A percentile compares a stretch with the other conserved stretches of the same genome.
phyloP scores from a whole-genome alignment of 345 rosid species.

The Eucalyptus guilfoylei region DNA sequence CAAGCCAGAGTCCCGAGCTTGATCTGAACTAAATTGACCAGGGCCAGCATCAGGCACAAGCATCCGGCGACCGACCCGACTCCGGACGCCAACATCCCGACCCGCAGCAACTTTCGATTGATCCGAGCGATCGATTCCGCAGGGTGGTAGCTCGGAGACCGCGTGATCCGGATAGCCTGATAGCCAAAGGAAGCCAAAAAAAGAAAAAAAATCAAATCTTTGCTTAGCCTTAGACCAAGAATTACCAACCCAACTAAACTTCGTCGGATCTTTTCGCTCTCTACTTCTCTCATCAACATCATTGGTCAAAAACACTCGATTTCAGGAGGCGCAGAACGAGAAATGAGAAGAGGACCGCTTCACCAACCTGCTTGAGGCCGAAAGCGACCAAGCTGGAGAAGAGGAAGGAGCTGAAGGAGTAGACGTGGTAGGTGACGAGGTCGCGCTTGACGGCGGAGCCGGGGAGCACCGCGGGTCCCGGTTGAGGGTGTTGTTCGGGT shows the following conservation, averaged over 20 bases:
- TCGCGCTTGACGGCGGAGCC: slow-evolving; percentile 28
- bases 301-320: neutral
- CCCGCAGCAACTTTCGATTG: slow-evolving; percentile 43
- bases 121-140: slow-evolving; percentile 16
- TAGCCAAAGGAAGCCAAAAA: neutral
- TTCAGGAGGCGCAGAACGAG: neutral
- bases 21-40: slow-evolving; percentile 65
- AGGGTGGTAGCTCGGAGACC: neutral
- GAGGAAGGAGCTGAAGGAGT: slow-evolving; percentile 70
- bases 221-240: neutral
- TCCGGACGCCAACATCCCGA: slow-evolving; percentile 69
- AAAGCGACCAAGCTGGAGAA: slow-evolving; percentile 79
- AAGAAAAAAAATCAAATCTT: neutral
- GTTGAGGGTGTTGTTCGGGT: slow-evolving; percentile 32
- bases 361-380: slow-evolving; percentile 43
- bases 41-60: slow-evolving; percentile 59
- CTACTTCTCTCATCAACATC: neutral
- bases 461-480: slow-evolving; percentile 32
- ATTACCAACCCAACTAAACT: neutral
- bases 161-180: slow-evolving; percentile 42
- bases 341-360: neutral
- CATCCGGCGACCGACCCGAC: slow-evolving; percentile 67
- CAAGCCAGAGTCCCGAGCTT: slow-evolving; percentile 71
- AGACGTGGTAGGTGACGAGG: slow-evolving; percentile 75
- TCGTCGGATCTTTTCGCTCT: neutral